Evolutionary conservation across 768 basidiomycete species (phyloP).

Genomic region (Daedalea quercina): DNA sequence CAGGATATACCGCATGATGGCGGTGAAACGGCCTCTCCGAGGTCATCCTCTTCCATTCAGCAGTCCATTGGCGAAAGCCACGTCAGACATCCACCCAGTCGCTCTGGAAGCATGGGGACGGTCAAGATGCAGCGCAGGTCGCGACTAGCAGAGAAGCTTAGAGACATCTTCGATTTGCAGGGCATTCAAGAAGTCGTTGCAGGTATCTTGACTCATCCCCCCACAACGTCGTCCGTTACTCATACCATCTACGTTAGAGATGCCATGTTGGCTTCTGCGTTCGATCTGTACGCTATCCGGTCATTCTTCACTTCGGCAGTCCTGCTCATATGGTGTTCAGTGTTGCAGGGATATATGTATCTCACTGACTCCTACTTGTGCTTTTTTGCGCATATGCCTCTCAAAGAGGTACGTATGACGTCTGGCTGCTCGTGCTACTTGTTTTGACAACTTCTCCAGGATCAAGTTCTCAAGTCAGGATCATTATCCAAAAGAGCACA

Average conservation of each 20-base stretch:
- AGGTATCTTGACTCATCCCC: constrained; percentile 35
- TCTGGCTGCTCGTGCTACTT: background rate
- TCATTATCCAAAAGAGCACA: constrained; percentile 82
- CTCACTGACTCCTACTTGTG: constrained; percentile 89
- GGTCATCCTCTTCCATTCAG: constrained; percentile 13
- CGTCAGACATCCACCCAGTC: constrained; percentile 7
- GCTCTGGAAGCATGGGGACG: constrained; percentile 59
- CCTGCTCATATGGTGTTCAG: constrained; percentile 29
- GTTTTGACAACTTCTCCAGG: constrained; percentile 37
- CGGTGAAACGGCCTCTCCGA: constrained; percentile 6
- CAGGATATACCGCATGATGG: background rate
- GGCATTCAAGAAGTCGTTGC: constrained; percentile 81
- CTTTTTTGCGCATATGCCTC: constrained; percentile 94
- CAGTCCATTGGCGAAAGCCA: constrained; percentile 2
- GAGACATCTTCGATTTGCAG: constrained; percentile 79
- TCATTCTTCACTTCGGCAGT: background rate
- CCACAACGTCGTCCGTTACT: background rate
- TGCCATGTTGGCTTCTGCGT: constrained; percentile 90
- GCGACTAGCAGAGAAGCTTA: constrained; percentile 80
- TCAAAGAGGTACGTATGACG: constrained; percentile 59
- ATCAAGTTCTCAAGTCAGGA: constrained; percentile 90
- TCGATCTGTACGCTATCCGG: constrained; percentile 66
- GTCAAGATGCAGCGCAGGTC: constrained; percentile 61
- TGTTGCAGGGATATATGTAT: constrained; percentile 97
- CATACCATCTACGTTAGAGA: constrained; percentile 41